These are phyloP conservation scores for Arthroderma uncinatum DNA, from an alignment of 2,329 filamentous ascomycete species.

Conservation along the genomic window DNA sequence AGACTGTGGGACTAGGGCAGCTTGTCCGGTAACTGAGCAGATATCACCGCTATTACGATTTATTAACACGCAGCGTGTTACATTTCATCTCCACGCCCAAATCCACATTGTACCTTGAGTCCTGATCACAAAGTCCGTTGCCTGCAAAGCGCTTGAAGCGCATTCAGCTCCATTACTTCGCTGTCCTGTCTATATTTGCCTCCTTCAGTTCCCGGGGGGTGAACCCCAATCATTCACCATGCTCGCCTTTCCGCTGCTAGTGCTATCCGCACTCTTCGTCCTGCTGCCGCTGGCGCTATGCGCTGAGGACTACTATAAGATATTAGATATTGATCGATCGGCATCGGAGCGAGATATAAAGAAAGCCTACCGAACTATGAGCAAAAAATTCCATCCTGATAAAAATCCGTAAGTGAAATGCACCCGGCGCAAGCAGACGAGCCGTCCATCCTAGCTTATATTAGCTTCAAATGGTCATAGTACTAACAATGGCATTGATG, in stretches of 20 bases:
- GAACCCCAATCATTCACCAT: constrained; percentile 17
- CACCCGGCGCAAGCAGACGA: neutral
- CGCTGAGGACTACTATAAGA: constrained; percentile 46
- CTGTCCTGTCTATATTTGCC: neutral
- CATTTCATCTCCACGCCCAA: neutral
- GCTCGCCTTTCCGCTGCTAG: constrained; percentile 26
- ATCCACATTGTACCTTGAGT: neutral
- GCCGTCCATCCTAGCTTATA: neutral
- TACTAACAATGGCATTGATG: neutral
- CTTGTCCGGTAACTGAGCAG: neutral
- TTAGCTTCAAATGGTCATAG: neutral
- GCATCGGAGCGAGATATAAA: constrained; percentile 85
- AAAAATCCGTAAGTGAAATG: constrained; percentile 75
- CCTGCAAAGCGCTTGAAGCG: neutral
- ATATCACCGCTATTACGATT: too few relatives aligned
- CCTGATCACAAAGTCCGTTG: neutral
- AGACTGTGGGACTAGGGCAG: neutral
- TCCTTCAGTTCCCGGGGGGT: neutral
- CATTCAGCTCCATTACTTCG: neutral
- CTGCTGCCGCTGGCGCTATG: constrained; percentile 31
- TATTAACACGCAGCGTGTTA: neutral
- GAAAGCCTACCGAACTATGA: constrained; percentile 78
- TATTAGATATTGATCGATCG: constrained; percentile 67
- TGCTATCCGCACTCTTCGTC: constrained; percentile 24
- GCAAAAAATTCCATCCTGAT: constrained; percentile 94